Percentiles rank a stretch among this genome's conserved stretches.
Conservation (phyloP, 2,329 filamentous ascomycete genomes). For the Cryphonectria naterciae region DNA sequence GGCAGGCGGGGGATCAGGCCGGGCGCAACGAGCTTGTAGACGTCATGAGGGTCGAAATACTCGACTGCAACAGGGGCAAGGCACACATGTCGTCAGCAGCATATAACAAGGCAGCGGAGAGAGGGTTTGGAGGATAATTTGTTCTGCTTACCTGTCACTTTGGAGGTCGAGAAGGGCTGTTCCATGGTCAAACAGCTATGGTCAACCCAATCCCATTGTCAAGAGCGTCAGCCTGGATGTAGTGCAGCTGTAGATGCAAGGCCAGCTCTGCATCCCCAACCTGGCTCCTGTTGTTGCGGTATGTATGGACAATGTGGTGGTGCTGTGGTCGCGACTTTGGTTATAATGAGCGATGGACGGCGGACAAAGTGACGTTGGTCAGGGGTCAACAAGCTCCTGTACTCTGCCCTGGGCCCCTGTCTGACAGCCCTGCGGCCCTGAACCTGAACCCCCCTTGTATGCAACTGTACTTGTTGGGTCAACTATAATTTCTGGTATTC, state of each 20-base stretch:
- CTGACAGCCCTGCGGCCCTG: not conserved
- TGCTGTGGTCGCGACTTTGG: not conserved
- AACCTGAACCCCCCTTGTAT: not conserved
- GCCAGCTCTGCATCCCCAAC: conserved; percentile 27
- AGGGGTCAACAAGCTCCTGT: conserved; percentile 4
- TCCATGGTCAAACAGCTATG: conserved; percentile 59
- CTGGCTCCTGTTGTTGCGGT: not conserved
- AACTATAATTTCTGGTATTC: not conserved
- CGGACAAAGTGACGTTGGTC: not conserved
- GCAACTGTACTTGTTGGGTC: not conserved
- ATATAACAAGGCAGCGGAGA: conserved; percentile 17
- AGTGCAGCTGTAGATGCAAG: conserved; percentile 12
- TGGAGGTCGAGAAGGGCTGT: conserved; percentile 71
- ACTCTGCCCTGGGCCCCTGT: not conserved
- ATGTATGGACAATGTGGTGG: not conserved
- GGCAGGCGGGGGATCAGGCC: conserved; percentile 80
- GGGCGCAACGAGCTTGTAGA: conserved; percentile 81
- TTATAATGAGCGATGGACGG: not conserved
- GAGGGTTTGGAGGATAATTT: not conserved
- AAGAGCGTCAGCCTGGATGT: not conserved
- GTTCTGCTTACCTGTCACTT: conserved; percentile 68
- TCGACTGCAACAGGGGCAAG: conserved; percentile 67
- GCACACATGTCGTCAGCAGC: conserved; percentile 21
- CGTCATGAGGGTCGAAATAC: conserved; percentile 89
- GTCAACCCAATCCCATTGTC: conserved; percentile 29